Base-by-base conservation (phyloP, 164 flowering plant species). In the Akebia trifoliata region DNA sequence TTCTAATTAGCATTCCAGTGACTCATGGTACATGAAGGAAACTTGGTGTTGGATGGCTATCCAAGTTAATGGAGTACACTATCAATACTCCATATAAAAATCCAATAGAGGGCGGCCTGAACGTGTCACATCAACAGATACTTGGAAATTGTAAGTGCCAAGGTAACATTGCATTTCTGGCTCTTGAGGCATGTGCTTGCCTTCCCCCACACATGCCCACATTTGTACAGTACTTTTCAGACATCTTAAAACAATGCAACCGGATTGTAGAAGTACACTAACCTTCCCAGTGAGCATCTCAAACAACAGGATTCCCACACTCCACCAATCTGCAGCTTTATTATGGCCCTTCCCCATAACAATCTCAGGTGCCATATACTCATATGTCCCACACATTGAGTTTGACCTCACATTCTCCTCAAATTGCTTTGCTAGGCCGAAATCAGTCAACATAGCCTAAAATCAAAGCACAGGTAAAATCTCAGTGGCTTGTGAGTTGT, bases 321-420 rank as follows among this genome's bases (percentile, higher is more conserved):
- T 92, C 98, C 98, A 92, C 98, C 98, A 92, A 56, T 92, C 97
- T 37, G 97, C 96, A 69, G 90, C 86, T 72, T 89, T 92, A 54
- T 92, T 80, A 63, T 92, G 95, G 22, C 98, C 96, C 67, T 84
- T 92, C 22, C 94, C 97, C 20, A 74, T 83, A 64, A 89, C 61
- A 70, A 89, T 89, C 78, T 92, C 98, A 45, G 97, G 97, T 32
- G 98, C 38, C 98, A 92, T 92, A 61, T 92, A 92, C 52, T 89
- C 97, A 11, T 81, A 59, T 7, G 98, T 92, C 31, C 98, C 98
- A 71, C 91, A 83, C 84, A 92, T 59, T 1, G 97, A 92, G 72
- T 89, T 89, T 53, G 93, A 81, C 65, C 91, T 78, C 22, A 82
- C 76, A 57, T 72, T 85, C 63, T 76, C 94, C 3, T 81, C 88